Evolutionary conservation across 2,329 filamentous ascomycete genomes (phyloP).

Genomic region (Fusarium aywerte): DNA sequence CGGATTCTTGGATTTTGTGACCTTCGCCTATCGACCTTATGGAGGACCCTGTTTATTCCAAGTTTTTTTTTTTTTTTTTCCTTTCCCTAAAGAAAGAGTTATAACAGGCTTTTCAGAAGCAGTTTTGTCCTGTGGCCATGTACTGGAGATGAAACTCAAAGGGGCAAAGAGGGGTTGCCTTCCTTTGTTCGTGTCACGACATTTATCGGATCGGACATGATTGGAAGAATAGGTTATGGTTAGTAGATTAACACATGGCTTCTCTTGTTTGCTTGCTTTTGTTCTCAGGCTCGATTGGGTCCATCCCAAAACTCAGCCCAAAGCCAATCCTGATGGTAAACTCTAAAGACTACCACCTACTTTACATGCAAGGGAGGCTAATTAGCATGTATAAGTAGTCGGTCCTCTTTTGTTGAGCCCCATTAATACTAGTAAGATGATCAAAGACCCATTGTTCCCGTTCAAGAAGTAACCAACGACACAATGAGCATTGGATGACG

Average conservation of each 20-base stretch:
- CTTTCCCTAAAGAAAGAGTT: not conserved
- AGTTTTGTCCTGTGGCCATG: not conserved
- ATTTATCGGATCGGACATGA: not conserved
- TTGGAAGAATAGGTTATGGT: not conserved
- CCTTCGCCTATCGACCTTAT: conserved; percentile 1
- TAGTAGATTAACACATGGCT: conserved; percentile 1
- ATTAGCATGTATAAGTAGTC: conserved; percentile 1
- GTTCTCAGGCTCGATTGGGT: not conserved
- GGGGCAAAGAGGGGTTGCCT: not conserved
- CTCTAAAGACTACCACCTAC: not conserved
- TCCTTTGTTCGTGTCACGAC: not conserved
- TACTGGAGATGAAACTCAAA: not conserved
- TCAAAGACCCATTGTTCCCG: not conserved
- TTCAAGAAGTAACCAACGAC: conserved; percentile 4
- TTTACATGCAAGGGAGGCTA: conserved; percentile 28
- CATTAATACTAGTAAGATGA: not conserved
- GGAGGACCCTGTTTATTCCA: not conserved
- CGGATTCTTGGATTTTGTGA: not conserved
- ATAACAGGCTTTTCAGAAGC: not conserved
- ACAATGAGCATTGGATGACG: conserved; percentile 30
- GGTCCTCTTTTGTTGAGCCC: conserved; percentile 18
- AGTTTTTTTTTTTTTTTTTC: not conserved
- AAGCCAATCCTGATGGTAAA: conserved; percentile 8
- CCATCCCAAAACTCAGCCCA: not conserved
- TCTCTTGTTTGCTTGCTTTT: not conserved